Evolutionary conservation across 306 rosid genomes (phyloP), one percentile per base, ranked within the genome.

Genomic region (Begonia fuchsioides): DNA sequence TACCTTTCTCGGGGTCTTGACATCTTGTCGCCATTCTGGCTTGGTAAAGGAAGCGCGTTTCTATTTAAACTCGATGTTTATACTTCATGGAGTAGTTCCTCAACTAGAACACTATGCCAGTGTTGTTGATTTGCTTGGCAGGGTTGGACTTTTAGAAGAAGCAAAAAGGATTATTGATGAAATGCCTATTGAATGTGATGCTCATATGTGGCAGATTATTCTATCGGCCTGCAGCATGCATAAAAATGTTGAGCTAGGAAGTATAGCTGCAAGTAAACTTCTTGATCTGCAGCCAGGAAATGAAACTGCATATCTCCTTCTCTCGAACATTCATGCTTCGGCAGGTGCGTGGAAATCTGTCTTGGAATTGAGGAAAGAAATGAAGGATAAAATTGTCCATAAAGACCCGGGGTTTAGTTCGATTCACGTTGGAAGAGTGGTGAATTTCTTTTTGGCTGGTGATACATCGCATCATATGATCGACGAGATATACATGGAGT

Each of bases 321-420:
- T 71, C 10, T 71, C 76, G 13, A 65, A 71, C 55, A 65, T 71
- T 57, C 61, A 60, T 46, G 72, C 71, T 12, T 18, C 39, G 20
- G 43, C 12, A 39, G 59, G 61, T 38, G 43, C 63, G 54, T 65
- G 76, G 76, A 58, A 65, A 39, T 68, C 62, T 17, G 52, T 65
- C 18, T 49, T 55, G 11, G 17, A 32, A 13, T 8, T 71, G 41
- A 71, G 76, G 58, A 45, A 56, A 46, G 40, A 51, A 47, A 61
- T 61, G 65, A 66, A 61, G 64, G 13, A 43, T 17, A 71, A 51
- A 38, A 58, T 53, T 38, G 48, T 70, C 8, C 65, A 60, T 51
- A 70, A 70, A 32, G 44, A 17, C 44, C 53, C 71, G 43, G 71
- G 60, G 32, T 65, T 61, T 49, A 71, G 76, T 56, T 71, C 68